Percentiles rank a stretch among this genome's conserved stretches.
phyloP scores from a whole-genome alignment of 371 early-diverging fungal species.

The Mucor piriformis region DNA sequence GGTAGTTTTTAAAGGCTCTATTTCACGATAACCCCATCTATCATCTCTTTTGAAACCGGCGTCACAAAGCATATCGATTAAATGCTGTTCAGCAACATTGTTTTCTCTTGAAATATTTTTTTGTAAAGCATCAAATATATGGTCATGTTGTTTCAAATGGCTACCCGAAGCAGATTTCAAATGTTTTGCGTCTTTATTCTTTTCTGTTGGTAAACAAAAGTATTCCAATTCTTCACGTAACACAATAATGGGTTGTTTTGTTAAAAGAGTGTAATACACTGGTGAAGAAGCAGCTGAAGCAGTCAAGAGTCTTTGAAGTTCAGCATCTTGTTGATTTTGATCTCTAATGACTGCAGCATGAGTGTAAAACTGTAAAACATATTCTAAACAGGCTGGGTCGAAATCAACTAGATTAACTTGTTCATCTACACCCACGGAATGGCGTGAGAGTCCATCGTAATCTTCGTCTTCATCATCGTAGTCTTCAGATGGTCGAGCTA shows the following conservation, averaged over 20 bases:
- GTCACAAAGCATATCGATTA: slow-evolving; percentile 87
- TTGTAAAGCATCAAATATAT: slow-evolving; percentile 79
- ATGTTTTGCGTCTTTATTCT: slow-evolving; percentile 33
- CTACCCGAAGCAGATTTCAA: slow-evolving; percentile 69
- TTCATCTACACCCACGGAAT: slow-evolving; percentile 53
- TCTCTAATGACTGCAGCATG: slow-evolving; percentile 34
- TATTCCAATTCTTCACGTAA: slow-evolving; percentile 68
- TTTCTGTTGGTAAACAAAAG: slow-evolving; percentile 54
- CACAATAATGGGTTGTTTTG: slow-evolving; percentile 73
- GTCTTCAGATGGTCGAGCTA: slow-evolving; percentile 52
- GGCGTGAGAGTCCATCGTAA: slow-evolving; percentile 53
- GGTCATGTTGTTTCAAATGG: slow-evolving; percentile 63
- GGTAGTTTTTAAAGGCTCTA: slow-evolving; percentile 70
- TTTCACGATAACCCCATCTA: slow-evolving; percentile 78
- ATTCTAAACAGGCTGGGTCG: slow-evolving; percentile 66
- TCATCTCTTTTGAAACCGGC: slow-evolving; percentile 78
- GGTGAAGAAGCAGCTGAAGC: slow-evolving; percentile 38
- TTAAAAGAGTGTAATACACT: slow-evolving; percentile 59
- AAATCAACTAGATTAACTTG: slow-evolving; percentile 67
- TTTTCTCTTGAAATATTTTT: slow-evolving; percentile 74
- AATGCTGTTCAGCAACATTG: slow-evolving; percentile 80
- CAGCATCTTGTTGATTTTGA: slow-evolving; percentile 25
- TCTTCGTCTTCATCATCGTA: slow-evolving; percentile 49
- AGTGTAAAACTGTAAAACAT: slow-evolving; percentile 60
- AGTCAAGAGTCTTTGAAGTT: slow-evolving; percentile 18